Conservation (phyloP, 176 grass and related monocot genomes). For the Juncus effusus region DNA sequence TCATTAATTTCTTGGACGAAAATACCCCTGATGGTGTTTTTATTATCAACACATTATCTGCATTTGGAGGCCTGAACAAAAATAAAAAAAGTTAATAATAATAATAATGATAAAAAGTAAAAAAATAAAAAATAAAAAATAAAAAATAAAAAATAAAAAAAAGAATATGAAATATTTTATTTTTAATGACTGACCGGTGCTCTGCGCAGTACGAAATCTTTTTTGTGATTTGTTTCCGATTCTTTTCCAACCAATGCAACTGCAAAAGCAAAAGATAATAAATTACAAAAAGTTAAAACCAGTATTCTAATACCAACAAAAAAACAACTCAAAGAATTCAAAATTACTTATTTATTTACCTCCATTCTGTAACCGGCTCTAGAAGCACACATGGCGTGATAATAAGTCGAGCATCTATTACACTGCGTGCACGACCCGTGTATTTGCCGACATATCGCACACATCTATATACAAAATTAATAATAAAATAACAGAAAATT, state of each 20-base stretch:
- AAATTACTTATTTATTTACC: conserved; percentile 48
- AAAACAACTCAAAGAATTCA: conserved; percentile 10
- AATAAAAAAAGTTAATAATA: conserved; percentile 25
- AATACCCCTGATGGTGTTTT: conserved; percentile 85
- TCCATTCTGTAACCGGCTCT: conserved; percentile 94
- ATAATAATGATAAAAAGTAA: conserved; percentile 1
- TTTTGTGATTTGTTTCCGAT: conserved; percentile 76
- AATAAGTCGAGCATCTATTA: conserved; percentile 92
- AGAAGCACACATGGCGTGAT: conserved; percentile 98
- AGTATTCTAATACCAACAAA: background rate
- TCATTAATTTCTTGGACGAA: conserved; percentile 85
- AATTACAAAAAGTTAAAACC: conserved; percentile 15
- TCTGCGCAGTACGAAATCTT: conserved; percentile 90
- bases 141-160: background rate
- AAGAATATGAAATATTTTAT: background rate
- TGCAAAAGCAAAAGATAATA: conserved; percentile 33
- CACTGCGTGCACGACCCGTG: conserved; percentile 97
- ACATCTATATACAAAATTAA: conserved; percentile 58
- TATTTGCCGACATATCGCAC: conserved; percentile 96
- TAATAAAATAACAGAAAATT: conserved; percentile 12
- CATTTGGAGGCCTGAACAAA: conserved; percentile 68
- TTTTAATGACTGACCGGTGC: conserved; percentile 62
- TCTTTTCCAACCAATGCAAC: conserved; percentile 81
- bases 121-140: conserved; percentile 22
- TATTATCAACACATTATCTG: conserved; percentile 94